These are phyloP conservation scores for Euphrasia arctica DNA, from an alignment of 305 asterid species.

Conservation along the genomic window DNA sequence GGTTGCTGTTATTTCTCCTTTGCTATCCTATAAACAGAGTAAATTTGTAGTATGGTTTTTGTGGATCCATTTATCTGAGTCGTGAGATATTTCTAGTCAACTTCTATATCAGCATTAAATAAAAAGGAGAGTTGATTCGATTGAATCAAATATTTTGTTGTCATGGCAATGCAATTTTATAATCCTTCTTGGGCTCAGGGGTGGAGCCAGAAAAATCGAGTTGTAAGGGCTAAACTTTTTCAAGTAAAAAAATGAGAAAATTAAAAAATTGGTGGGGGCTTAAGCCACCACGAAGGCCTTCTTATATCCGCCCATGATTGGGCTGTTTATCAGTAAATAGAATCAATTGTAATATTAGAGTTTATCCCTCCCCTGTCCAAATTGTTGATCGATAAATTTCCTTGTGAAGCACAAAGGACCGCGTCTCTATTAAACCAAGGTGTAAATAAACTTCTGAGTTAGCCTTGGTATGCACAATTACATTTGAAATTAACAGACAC, in stretches of 20 bases:
- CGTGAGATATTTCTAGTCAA: constrained; percentile 10
- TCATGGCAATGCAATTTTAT: neutral
- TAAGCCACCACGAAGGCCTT: too few species aligned
- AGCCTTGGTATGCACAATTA: neutral
- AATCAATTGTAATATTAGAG: neutral
- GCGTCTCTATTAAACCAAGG: neutral
- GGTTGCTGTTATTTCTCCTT: constrained; percentile 9
- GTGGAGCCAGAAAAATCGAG: too few species aligned
- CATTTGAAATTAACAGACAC: too few species aligned
- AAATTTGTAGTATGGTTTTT: neutral
- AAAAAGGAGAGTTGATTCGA: neutral
- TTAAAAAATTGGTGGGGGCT: too few species aligned
- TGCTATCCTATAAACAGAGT: neutral
- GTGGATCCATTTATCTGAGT: neutral
- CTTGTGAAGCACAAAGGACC: neutral
- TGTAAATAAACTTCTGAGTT: neutral
- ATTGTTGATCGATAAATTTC: neutral
- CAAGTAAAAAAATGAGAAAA: too few species aligned
- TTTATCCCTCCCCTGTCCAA: neutral
- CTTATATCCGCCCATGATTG: neutral
- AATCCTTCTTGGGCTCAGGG: constrained; percentile 10
- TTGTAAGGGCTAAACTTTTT: too few species aligned
- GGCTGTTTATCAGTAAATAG: constrained; percentile 8
- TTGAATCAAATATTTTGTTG: neutral
- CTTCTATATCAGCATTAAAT: neutral